These are phyloP conservation scores for Colletotrichum sansevieriae DNA, from an alignment of 2,329 filamentous ascomycete genomes.

Conservation along the genomic window DNA sequence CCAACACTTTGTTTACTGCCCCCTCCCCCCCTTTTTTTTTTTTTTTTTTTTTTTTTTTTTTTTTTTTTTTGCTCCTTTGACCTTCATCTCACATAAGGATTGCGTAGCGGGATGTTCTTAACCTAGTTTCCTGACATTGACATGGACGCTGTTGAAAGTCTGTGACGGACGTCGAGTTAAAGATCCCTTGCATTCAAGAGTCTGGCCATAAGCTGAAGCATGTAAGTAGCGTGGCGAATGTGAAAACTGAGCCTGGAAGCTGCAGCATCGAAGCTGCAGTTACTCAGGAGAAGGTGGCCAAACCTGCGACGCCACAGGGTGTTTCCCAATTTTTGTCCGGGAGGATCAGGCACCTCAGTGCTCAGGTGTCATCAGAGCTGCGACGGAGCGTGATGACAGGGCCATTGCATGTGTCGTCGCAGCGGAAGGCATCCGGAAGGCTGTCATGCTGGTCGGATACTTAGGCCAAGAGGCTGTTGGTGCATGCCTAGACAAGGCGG, in stretches of 20 bases:
- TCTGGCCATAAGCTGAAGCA: neutral
- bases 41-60: too few relatives aligned
- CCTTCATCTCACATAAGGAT: neutral
- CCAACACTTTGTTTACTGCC: too few relatives aligned
- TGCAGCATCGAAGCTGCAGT: neutral
- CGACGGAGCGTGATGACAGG: conserved; percentile 12
- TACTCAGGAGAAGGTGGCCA: conserved; percentile 1
- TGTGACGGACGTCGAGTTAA: neutral
- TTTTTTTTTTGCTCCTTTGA: conserved; percentile 3
- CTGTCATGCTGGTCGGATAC: neutral
- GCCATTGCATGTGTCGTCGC: conserved; percentile 28
- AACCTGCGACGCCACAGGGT: neutral
- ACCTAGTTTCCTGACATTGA: neutral
- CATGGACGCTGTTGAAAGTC: neutral
- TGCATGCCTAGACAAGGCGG: conserved; percentile 6
- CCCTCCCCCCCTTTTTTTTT: too few relatives aligned
- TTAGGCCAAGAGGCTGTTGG: conserved; percentile 8
- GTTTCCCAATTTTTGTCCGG: neutral
- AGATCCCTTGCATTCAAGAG: neutral
- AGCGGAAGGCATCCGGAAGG: conserved; percentile 24
- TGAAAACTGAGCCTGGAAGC: conserved; percentile 1
- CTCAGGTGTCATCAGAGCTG: conserved; percentile 1
- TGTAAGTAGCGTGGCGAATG: neutral
- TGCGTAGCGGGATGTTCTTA: neutral
- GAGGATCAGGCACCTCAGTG: neutral